Evolutionary conservation across 495 filamentous ascomycete genomes (phyloP), one percentile per base, ranked within the genome.

Genomic region (Penicillium samsonianum): DNA sequence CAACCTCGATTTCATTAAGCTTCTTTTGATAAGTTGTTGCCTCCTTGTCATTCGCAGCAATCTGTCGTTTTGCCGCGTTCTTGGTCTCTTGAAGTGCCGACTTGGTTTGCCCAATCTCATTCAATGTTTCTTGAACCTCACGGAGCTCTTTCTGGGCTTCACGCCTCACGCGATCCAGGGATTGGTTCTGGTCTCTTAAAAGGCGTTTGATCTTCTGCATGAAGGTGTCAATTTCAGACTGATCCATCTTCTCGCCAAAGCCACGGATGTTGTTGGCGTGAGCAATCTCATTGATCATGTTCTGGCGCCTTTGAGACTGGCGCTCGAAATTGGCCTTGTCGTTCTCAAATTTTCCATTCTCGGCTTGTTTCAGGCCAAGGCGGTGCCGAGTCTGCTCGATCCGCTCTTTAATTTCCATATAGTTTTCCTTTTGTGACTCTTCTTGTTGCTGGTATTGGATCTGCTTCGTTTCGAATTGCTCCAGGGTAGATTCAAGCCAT

Each of bases 311-410:
- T 58, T 81, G 75, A 5, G 96, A 64, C 49, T 96, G 88, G 11
- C 85, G 84, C 66, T 96, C 91, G 63, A 93, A 91, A 59, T 87
- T 88, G 64, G 87, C 86, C 69, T 92, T 90, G 67, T 96, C 85
- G 8, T 92, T 91, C 70, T 94, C 85, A 64, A 86, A 85, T 65
- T 87, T 90, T 28, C 94, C 94, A 62, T 85, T 80, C 67, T 97
- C 94, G 14, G 86, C 84, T 44, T 91, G 85, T 70, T 96, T 97
- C 38, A 75, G 70, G 4, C 84, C 85, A 25, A 92, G 74, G 9
- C 77, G 65, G 22, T 77, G 70, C 8, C 88, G 84, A 37, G 73
- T 69, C 2, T 72, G 65, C 44, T 88, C 83, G 5, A 93, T 82
- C 22, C 82, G 81, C 16, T 78, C 71, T 49, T 84, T 82, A 16